A percentile compares a stretch with the other conserved stretches of the same genome.
Evolutionary conservation across 805 yeast species (phyloP).

Genomic region (Jamesozyma lodderae): DNA sequence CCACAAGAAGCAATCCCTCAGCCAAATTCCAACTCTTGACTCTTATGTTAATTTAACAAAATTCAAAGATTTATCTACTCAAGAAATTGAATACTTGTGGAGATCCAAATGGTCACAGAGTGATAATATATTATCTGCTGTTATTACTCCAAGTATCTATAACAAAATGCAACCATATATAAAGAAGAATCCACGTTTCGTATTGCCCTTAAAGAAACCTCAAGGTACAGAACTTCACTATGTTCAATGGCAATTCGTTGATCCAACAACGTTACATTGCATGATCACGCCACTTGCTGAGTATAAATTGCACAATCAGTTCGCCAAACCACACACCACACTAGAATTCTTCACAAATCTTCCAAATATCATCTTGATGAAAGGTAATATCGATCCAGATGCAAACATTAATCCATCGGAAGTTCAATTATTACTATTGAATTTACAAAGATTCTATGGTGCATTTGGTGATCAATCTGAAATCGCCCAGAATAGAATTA

Average conservation of each 20-base stretch:
- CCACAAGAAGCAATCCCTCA: too few species aligned
- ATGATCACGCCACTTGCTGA: slow-evolving; percentile 87
- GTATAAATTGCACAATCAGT: slow-evolving; percentile 82
- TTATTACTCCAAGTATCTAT: slow-evolving; percentile 48
- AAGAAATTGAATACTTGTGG: slow-evolving; percentile 79
- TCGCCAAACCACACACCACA: slow-evolving; percentile 91
- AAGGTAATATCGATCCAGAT: slow-evolving; percentile 72
- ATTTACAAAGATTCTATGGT: slow-evolving; percentile 77
- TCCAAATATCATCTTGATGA: slow-evolving; percentile 69
- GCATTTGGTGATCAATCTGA: slow-evolving; percentile 42
- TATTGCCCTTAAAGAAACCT: slow-evolving; percentile 60
- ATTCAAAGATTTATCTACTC: slow-evolving; percentile 41
- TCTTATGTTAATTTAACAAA: slow-evolving; percentile 68
- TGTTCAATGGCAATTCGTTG: slow-evolving; percentile 89
- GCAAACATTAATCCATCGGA: slow-evolving; percentile 59
- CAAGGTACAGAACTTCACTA: slow-evolving; percentile 73
- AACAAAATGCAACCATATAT: slow-evolving; percentile 58
- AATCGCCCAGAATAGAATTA: slow-evolving; percentile 40
- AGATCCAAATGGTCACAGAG: slow-evolving; percentile 67
- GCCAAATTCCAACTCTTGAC: slow-evolving; percentile 51
- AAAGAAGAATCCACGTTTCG: slow-evolving; percentile 66
- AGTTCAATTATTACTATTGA: slow-evolving; percentile 66
- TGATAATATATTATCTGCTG: slow-evolving; percentile 56
- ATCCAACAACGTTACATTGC: slow-evolving; percentile 76
- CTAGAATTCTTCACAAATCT: slow-evolving; percentile 80